phyloP scores from a whole-genome alignment of 2,329 filamentous ascomycete genomes.

The Trichothecium sympodiale region DNA sequence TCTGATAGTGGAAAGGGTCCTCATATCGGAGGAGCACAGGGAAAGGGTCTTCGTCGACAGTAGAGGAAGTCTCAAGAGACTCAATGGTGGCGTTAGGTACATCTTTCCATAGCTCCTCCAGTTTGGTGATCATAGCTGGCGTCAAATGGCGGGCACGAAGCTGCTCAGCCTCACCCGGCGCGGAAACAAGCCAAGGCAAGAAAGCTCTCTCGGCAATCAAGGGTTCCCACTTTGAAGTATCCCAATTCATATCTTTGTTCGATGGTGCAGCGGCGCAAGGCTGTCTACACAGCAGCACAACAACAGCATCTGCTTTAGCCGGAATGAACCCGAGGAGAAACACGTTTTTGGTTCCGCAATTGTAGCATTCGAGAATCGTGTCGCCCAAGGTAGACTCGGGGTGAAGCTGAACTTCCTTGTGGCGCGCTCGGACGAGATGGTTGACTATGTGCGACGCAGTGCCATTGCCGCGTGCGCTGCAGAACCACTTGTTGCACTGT shows the following conservation, averaged over 20 bases:
- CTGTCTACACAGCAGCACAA: slow-evolving; percentile 91
- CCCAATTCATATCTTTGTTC: slow-evolving; percentile 99
- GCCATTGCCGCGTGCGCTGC: slow-evolving; percentile 90
- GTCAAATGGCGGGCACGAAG: slow-evolving; percentile 87
- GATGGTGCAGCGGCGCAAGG: slow-evolving; percentile 91
- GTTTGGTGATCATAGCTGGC: slow-evolving; percentile 86
- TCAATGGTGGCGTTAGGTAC: slow-evolving; percentile 79
- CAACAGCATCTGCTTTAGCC: slow-evolving; percentile 95
- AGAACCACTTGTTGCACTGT: slow-evolving; percentile 97
- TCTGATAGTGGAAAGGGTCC: slow-evolving; percentile 96
- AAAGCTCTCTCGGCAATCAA: slow-evolving; percentile 96
- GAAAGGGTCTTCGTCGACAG: slow-evolving; percentile 88
- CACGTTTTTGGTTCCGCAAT: slow-evolving; percentile 98
- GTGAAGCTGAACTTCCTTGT: slow-evolving; percentile 97
- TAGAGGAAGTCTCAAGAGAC: slow-evolving; percentile 82
- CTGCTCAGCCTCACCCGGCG: slow-evolving; percentile 89
- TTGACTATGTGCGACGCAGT: slow-evolving; percentile 98
- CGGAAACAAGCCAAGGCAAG: slow-evolving; percentile 80
- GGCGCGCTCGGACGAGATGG: slow-evolving; percentile 88
- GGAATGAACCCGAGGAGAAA: slow-evolving; percentile 97
- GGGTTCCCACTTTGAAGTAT: slow-evolving; percentile 94
- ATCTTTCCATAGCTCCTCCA: slow-evolving; percentile 98
- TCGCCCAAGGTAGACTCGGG: slow-evolving; percentile 88
- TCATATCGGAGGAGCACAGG: slow-evolving; percentile 91
- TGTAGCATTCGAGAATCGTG: slow-evolving; percentile 96